Base-by-base conservation (phyloP, 176 grass and related monocot genomes). In the Carex littledalei region DNA sequence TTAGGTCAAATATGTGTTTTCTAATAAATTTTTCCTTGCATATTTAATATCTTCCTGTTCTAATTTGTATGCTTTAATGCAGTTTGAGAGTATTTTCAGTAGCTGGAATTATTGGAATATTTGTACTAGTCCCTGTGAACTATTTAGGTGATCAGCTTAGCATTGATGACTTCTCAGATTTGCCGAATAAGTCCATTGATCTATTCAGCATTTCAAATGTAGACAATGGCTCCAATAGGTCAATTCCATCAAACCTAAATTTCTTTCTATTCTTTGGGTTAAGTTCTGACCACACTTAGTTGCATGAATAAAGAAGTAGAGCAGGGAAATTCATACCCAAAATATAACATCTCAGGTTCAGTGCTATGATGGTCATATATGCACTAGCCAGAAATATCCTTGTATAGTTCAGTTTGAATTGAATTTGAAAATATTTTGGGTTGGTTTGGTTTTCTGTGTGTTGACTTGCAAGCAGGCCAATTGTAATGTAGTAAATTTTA, bases 181-280 rank as follows among this genome's bases (percentile, higher is more conserved):
- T 99, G 63, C 88, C 96, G 21, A 94, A 92, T 49, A 94, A 92
- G 81, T 99, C 96, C 13, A 53, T 99, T 34, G 91, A 95, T 66
- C 74, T 92, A 4, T 99, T 99, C 87, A 99, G 89, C 22, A 83
- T 99, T 78, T 99, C 96, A n/a, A 99, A 99, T 87, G 93, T 99
- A 55, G 8, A 92, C 17, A 87, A 99, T 70, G 84, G 87, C n/a
- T 99, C 96, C 52, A 94, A 88, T 6, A 91, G 86, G 96, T 99
- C 73, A 89, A 81, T 75, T 67, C 55, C 84, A 56, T 24, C 24
- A 6, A 17, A 18, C 22, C 35, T 74, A 2, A 26, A 69, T 15
- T 39, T 85, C 5, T 55, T 85, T 54, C 5, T 73, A 58, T 67
- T 35, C 10, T 67, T 58, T 35, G 39, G 3, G 34, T 85, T 55